Percentiles rank a stretch among this genome's conserved stretches.
phyloP scores from a whole-genome alignment of 768 basidiomycete species.

The Macrolepiota fuliginosa region DNA sequence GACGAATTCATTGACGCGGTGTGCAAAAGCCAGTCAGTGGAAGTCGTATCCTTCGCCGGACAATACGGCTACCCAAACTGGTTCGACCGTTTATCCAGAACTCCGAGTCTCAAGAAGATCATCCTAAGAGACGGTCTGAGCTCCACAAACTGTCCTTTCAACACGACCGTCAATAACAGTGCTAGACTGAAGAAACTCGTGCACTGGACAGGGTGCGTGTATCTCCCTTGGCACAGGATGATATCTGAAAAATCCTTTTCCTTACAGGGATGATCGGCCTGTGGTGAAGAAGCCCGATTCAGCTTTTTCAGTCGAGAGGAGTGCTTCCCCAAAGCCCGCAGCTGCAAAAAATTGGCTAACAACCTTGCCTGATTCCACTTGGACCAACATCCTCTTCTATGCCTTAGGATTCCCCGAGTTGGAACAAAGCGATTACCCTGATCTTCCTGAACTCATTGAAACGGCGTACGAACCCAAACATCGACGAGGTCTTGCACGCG shows the following conservation, averaged over 20 bases:
- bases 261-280: not conserved
- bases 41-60: not conserved
- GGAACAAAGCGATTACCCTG: not conserved
- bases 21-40: not conserved
- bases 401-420: slow-evolving; percentile 3
- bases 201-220: not conserved
- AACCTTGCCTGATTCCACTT: not conserved
- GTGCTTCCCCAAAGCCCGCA: not conserved
- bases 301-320: not conserved
- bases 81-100: not conserved
- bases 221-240: not conserved
- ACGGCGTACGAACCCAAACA: not conserved
- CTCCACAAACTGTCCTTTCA: not conserved
- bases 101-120: not conserved
- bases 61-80: not conserved
- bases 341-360: not conserved
- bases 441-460: not conserved
- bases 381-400: slow-evolving; percentile 4
- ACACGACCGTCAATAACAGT: not conserved
- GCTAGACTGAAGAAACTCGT: not conserved
- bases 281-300: not conserved
- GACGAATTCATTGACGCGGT: not conserved
- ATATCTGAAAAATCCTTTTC: not conserved
- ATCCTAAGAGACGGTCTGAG: not conserved
- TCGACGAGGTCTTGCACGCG: not conserved